phyloP scores from a whole-genome alignment of 106 monocot species.

The Allium sativum region DNA sequence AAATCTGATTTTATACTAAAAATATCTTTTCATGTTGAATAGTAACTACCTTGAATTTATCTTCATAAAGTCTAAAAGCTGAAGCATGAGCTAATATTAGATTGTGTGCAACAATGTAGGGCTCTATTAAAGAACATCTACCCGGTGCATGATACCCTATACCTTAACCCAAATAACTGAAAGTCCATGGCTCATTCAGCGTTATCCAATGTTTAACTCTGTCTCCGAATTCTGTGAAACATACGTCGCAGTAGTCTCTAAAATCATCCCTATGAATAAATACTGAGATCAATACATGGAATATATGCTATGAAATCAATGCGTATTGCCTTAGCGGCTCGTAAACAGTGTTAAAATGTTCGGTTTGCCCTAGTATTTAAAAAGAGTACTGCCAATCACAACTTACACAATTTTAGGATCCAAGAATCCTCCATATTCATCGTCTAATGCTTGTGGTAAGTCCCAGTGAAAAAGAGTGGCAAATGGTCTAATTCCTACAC shows the following conservation, averaged over 20 bases:
- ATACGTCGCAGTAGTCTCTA: conserved; percentile 11
- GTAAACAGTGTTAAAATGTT: no score
- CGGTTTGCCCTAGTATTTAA: no score
- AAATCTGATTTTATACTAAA: no score
- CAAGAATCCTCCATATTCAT: conserved; percentile 43
- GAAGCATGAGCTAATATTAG: conserved; percentile 14
- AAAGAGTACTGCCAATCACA: neutral
- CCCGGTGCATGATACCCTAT: conserved; percentile 15
- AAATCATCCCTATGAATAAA: conserved; percentile 17
- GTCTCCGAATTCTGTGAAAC: conserved; percentile 19
- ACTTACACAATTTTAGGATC: conserved; percentile 37
- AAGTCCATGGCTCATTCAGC: conserved; percentile 16
- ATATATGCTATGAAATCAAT: no score
- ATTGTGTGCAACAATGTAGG: conserved; percentile 17
- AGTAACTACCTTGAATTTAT: conserved; percentile 9
- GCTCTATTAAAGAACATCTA: conserved; percentile 15
- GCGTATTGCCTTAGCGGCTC: no score
- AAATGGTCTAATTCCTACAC: conserved; percentile 47
- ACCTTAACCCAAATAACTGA: conserved; percentile 1
- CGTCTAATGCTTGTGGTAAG: conserved; percentile 56
- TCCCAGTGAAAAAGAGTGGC: conserved; percentile 64
- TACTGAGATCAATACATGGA: no score
- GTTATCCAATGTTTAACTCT: conserved; percentile 26
- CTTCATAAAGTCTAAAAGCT: conserved; percentile 14
- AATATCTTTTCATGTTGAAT: no score